Evolutionary conservation across 148 eudicot genomes (phyloP).

Genomic region (Mesembryanthemum crystallinum): DNA sequence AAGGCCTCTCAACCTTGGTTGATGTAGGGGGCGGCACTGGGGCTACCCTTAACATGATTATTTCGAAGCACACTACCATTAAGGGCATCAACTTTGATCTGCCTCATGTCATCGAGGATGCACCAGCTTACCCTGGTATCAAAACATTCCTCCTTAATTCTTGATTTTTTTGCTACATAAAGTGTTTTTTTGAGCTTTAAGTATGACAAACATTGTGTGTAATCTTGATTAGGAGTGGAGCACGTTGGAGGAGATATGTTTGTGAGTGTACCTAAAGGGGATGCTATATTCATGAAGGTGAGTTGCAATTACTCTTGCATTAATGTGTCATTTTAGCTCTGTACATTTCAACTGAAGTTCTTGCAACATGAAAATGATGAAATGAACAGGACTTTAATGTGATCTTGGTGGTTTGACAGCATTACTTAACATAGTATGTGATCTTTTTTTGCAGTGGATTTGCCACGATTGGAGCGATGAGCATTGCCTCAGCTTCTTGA

Average conservation of each 20-base stretch:
- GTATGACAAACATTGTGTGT: not conserved
- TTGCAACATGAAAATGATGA: no score
- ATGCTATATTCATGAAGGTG: conserved; percentile 94
- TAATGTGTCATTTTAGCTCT: not conserved
- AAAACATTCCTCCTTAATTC: not conserved
- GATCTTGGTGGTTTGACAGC: no score
- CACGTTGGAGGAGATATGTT: conserved; percentile 97
- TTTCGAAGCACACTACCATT: conserved; percentile 63
- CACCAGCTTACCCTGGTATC: conserved; percentile 63
- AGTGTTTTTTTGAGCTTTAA: no score
- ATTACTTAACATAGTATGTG: not conserved
- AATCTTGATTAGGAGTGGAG: conserved; percentile 47
- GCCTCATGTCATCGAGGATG: conserved; percentile 79
- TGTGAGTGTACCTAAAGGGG: conserved; percentile 76
- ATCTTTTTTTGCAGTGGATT: conserved; percentile 53
- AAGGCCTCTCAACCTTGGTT: conserved; percentile 52
- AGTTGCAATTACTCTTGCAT: not conserved
- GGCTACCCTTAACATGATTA: conserved; percentile 66
- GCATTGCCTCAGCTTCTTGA: conserved; percentile 70
- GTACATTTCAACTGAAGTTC: no score
- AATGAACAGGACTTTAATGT: no score
- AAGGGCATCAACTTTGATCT: conserved; percentile 85
- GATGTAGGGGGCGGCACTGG: conserved; percentile 94
- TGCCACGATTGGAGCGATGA: conserved; percentile 93
- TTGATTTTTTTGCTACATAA: not conserved